Conservation (phyloP, 2,329 filamentous ascomycete genomes). For the Sporothrix protearum region DNA sequence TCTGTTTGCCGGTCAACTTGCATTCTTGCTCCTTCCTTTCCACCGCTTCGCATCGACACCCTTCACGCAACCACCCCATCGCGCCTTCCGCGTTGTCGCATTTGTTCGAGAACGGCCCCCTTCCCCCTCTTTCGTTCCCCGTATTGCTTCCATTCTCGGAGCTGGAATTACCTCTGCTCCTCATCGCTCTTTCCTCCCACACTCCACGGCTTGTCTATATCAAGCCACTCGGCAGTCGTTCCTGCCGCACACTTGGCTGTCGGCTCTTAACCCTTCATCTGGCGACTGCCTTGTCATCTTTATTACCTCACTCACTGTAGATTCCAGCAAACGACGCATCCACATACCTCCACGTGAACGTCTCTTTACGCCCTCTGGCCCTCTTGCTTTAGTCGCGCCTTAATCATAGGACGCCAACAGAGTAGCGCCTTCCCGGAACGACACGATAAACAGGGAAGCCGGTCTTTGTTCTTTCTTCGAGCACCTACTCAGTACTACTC, state of each 20-base stretch:
- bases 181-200: neutral
- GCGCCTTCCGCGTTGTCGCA: conserved; percentile 11
- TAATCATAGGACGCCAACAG: neutral
- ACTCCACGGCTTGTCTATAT: neutral
- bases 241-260: neutral
- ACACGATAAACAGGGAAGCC: conserved; percentile 18
- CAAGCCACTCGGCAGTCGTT: neutral
- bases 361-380: neutral
- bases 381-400: neutral
- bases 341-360: conserved; percentile 22
- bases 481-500: neutral
- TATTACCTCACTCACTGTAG: neutral
- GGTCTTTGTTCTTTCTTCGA: neutral
- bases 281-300: neutral
- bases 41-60: conserved; percentile 13
- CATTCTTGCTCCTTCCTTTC: neutral
- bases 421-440: conserved; percentile 18
- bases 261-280: neutral
- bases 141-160: conserved; percentile 1
- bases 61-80: neutral
- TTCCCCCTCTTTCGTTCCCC: neutral
- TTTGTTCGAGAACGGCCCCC: neutral
- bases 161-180: neutral
- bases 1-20: neutral
- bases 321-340: conserved; percentile 20